These are phyloP conservation scores for Ophiostoma quercus DNA, from an alignment of 2,329 filamentous ascomycete species.

Conservation along the genomic window DNA sequence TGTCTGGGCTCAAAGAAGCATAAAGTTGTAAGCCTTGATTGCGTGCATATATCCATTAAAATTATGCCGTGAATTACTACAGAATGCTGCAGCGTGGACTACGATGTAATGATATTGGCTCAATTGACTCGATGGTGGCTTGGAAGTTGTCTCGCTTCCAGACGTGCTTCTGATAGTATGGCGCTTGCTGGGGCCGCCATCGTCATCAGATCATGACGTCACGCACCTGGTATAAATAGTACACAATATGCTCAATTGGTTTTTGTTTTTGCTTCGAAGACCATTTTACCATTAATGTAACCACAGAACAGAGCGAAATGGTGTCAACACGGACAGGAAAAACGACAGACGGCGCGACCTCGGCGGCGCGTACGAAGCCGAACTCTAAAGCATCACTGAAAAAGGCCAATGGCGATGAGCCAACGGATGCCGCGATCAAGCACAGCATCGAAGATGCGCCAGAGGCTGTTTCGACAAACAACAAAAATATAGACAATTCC, in stretches of 20 bases:
- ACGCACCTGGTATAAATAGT: background rate
- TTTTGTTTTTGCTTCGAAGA: background rate
- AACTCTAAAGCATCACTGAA: background rate
- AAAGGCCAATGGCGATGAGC: background rate
- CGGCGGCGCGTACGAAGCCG: background rate
- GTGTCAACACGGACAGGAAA: slow-evolving; percentile 2
- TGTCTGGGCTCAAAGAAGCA: background rate
- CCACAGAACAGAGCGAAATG: background rate
- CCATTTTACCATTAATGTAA: background rate
- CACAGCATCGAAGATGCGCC: background rate
- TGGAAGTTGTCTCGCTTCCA: background rate
- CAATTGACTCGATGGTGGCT: background rate
- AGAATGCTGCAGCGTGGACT: background rate
- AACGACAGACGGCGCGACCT: background rate
- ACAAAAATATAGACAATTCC: background rate
- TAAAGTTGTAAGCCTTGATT: background rate
- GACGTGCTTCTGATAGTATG: background rate
- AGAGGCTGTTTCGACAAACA: background rate
- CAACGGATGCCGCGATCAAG: background rate
- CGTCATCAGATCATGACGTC: slow-evolving; percentile 14
- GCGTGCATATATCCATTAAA: background rate
- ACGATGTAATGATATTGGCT: no score
- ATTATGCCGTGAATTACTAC: background rate
- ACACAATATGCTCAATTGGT: background rate
- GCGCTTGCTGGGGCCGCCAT: background rate